A percentile compares a stretch with the other conserved stretches of the same genome.
Evolutionary conservation across 441 rosid genomes (phyloP).

Genomic region (Eruca vesicaria): DNA sequence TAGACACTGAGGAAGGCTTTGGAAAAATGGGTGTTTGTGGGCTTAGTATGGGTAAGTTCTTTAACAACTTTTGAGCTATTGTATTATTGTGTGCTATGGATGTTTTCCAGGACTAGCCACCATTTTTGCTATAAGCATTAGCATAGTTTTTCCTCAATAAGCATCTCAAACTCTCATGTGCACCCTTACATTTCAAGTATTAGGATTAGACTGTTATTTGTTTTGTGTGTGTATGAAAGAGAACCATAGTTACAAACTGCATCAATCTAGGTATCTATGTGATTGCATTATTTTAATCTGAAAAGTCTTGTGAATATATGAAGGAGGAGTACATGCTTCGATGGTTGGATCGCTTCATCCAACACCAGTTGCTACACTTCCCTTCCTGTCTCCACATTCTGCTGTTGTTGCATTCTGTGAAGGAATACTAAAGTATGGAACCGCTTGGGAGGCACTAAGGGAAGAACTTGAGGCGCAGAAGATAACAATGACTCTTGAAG

Average conservation of each 20-base stretch:
- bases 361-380: slow-evolving; percentile 88
- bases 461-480: slow-evolving; percentile 72
- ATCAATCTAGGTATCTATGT: not conserved
- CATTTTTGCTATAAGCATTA: not conserved
- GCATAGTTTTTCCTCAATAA: not conserved
- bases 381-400: slow-evolving; percentile 95
- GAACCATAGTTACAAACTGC: not conserved
- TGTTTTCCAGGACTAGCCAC: not conserved
- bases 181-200: not conserved
- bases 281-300: not conserved
- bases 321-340: slow-evolving; percentile 98
- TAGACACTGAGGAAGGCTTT: slow-evolving; percentile 77
- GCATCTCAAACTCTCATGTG: not conserved
- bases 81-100: slow-evolving; percentile 7
- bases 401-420: slow-evolving; percentile 99
- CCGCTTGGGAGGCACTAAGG: slow-evolving; percentile 96
- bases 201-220: not conserved
- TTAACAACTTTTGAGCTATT: slow-evolving; percentile 8
- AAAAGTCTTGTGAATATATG: slow-evolving; percentile 28
- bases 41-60: slow-evolving; percentile 90
- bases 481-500: slow-evolving; percentile 79
- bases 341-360: slow-evolving; percentile 99
- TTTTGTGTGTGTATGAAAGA: not conserved
- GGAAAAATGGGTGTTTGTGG: slow-evolving; percentile 98
- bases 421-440: slow-evolving; percentile 85